phyloP scores from a whole-genome alignment of 805 yeast genomes.

The Zygosaccharomyces pseudorouxii region DNA sequence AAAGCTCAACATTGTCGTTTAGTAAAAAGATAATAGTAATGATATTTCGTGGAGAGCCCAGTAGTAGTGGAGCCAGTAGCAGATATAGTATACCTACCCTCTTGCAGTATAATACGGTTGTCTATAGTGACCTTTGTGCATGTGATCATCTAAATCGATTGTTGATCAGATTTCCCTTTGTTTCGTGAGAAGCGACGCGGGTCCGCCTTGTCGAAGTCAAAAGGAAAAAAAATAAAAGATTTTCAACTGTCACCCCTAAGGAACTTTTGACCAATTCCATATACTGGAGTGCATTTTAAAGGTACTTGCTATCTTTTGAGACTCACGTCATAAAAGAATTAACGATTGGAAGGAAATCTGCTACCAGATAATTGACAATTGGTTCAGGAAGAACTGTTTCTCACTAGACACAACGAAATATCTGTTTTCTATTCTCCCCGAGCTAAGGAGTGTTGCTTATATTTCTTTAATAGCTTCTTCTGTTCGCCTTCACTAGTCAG shows the following conservation, averaged over 20 bases:
- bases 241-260: conserved; percentile 5
- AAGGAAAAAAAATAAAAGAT: conserved; percentile 6
- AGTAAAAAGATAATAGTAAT: background rate
- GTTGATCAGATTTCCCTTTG: background rate
- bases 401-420: background rate
- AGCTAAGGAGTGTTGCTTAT: background rate
- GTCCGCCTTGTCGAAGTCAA: conserved; percentile 1
- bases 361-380: no score
- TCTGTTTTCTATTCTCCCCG: background rate
- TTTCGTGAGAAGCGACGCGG: conserved; percentile 1
- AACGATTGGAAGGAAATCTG: background rate
- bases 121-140: background rate
- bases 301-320: background rate
- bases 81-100: background rate
- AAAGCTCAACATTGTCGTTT: conserved; percentile 5
- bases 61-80: no score
- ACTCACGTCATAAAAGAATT: background rate
- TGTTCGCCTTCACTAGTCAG: background rate
- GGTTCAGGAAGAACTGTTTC: background rate
- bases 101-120: background rate
- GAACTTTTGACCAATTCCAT: background rate
- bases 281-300: background rate
- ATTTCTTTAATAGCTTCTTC: background rate
- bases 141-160: background rate
- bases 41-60: background rate